phyloP scores from a whole-genome alignment of 805 yeast genomes.

The Wickerhamomyces ciferrii region DNA sequence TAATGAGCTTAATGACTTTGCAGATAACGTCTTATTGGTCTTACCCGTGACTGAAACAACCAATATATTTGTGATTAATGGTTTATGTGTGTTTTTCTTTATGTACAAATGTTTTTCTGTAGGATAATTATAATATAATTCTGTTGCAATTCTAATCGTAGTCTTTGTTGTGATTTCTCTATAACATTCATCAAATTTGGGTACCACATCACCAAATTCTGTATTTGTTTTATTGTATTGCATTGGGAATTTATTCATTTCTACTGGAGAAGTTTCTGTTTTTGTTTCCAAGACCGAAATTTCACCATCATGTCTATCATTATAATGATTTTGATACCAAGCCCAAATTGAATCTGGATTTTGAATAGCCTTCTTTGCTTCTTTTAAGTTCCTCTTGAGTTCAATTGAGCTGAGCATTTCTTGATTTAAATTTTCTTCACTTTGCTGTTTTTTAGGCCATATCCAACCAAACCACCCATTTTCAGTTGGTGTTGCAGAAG shows the following conservation, averaged over 20 bases:
- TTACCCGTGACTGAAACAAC: constrained; percentile 28
- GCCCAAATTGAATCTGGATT: constrained; percentile 18
- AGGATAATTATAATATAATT: constrained; percentile 31
- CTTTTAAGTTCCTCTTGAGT: constrained; percentile 13
- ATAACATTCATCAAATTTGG: constrained; percentile 16
- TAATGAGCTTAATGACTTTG: constrained; percentile 20
- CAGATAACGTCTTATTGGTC: constrained; percentile 1
- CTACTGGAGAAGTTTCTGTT: constrained; percentile 16
- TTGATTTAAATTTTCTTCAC: constrained; percentile 7
- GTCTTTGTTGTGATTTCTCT: constrained; percentile 29
- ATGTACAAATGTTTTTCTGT: constrained; percentile 31
- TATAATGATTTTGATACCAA: constrained; percentile 16
- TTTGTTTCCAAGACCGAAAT: constrained; percentile 15
- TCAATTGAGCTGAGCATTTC: constrained; percentile 11
- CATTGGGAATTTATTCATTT: constrained; percentile 14
- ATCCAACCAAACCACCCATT: constrained; percentile 16
- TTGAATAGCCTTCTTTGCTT: constrained; percentile 12
- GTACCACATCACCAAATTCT: constrained; percentile 10
- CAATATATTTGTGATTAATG: constrained; percentile 20
- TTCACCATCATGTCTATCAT: constrained; percentile 11
- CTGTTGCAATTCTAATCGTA: constrained; percentile 27
- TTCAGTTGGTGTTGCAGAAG: constrained; percentile 2
- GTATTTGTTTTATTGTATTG: neutral
- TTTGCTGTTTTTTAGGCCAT: neutral
- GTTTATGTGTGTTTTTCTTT: constrained; percentile 16